Evolutionary conservation across 495 filamentous ascomycete species (phyloP).

Genomic region (Podospora anserina): DNA sequence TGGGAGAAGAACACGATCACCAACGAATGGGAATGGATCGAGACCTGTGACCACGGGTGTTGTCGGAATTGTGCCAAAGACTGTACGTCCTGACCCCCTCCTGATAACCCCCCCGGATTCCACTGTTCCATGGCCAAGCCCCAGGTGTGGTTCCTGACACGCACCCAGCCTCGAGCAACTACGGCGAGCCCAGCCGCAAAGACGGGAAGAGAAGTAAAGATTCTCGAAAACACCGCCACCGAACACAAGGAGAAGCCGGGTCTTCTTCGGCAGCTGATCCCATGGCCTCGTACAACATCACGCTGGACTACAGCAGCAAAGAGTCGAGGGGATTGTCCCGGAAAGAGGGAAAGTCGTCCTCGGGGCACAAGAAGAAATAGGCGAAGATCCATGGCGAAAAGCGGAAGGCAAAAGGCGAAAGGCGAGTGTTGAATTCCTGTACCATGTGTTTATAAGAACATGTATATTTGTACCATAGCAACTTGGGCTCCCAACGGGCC

Average conservation of each 20-base stretch:
- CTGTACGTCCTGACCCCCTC: conserved; percentile 17
- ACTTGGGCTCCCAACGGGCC: not conserved
- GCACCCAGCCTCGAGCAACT: conserved; percentile 6
- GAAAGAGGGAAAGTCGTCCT: conserved; percentile 7
- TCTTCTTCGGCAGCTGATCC: conserved; percentile 11
- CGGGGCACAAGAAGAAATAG: conserved; percentile 6
- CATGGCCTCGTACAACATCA: conserved; percentile 18
- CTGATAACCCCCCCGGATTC: not conserved
- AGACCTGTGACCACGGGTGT: conserved; percentile 44
- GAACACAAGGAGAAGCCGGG: not conserved
- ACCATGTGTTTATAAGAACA: conserved; percentile 9
- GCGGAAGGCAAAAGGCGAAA: not conserved
- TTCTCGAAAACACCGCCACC: conserved; percentile 17
- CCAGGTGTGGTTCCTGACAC: not conserved
- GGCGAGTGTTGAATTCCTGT: not conserved
- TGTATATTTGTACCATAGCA: not conserved
- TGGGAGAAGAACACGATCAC: conserved; percentile 39
- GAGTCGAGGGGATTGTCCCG: conserved; percentile 7
- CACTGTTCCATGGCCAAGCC: not conserved
- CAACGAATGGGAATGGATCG: conserved; percentile 33
- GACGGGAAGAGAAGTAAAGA: conserved; percentile 17
- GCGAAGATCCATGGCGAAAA: not conserved
- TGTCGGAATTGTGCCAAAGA: conserved; percentile 40
- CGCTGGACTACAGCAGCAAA: conserved; percentile 27
- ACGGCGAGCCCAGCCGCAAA: conserved; percentile 13